phyloP scores from a whole-genome alignment of 148 eudicot genomes.

The Simmondsia chinensis region DNA sequence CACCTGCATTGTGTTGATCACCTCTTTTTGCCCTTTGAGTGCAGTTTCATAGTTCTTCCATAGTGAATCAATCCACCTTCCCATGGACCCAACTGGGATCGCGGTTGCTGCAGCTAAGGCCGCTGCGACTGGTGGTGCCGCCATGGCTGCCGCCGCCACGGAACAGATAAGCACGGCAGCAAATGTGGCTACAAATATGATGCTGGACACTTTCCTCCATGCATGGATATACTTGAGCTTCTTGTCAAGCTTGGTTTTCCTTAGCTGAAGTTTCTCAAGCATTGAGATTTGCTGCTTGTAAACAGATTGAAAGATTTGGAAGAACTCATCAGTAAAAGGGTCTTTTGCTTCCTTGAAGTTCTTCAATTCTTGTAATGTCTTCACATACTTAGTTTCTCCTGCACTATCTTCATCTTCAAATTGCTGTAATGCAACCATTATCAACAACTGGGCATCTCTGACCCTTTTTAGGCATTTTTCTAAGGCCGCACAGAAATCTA shows the following conservation, averaged over 20 bases:
- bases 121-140: slow-evolving; percentile 82
- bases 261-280: slow-evolving; percentile 73
- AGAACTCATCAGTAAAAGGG: slow-evolving; percentile 87
- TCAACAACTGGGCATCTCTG: slow-evolving; percentile 63
- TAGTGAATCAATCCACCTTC: slow-evolving; percentile 85
- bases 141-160: slow-evolving; percentile 91
- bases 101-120: slow-evolving; percentile 80
- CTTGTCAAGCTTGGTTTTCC: slow-evolving; percentile 82
- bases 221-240: slow-evolving; percentile 65
- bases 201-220: slow-evolving; percentile 85
- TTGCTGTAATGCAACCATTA: slow-evolving; percentile 73
- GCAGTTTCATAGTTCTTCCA: slow-evolving; percentile 79
- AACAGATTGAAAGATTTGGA: slow-evolving; percentile 66
- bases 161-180: slow-evolving; percentile 92
- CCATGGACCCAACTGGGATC: slow-evolving; percentile 87
- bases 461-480: slow-evolving; percentile 85
- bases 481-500: slow-evolving; percentile 85
- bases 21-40: slow-evolving; percentile 86
- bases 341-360: slow-evolving; percentile 65
- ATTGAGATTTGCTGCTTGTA: slow-evolving; percentile 60
- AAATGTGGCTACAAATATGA: slow-evolving; percentile 81
- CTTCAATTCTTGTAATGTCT: slow-evolving; percentile 69
- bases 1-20: slow-evolving; percentile 78
- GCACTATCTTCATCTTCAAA: slow-evolving; percentile 65
- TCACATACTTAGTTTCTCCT: slow-evolving; percentile 36